phyloP scores from a whole-genome alignment of 2,329 filamentous ascomycete species.

The Sclerotinia nivalis region DNA sequence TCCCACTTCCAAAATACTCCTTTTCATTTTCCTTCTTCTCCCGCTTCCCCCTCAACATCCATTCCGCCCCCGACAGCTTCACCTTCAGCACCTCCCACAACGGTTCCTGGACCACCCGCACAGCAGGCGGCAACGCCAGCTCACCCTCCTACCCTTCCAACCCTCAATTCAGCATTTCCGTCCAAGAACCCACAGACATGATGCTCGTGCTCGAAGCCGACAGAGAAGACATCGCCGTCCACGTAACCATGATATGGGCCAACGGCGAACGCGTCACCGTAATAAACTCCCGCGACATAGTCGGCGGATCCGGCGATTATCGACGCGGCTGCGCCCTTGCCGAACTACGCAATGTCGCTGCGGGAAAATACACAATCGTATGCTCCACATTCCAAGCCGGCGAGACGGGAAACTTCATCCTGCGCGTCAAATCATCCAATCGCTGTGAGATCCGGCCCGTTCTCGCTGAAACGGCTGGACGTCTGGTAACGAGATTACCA shows the following conservation, averaged over 20 bases:
- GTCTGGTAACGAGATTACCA: constrained; percentile 61
- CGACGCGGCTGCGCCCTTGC: constrained; percentile 75
- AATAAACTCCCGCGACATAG: constrained; percentile 73
- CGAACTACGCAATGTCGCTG: constrained; percentile 58
- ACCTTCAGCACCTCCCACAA: constrained; percentile 53
- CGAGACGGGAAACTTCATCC: constrained; percentile 70
- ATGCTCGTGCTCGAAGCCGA: constrained; percentile 73
- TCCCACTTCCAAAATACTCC: constrained; percentile 72
- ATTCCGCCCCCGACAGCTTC: constrained; percentile 51
- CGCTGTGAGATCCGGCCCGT: constrained; percentile 61
- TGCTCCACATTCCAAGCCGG: constrained; percentile 87
- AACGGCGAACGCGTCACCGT: constrained; percentile 68
- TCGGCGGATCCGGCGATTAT: constrained; percentile 86
- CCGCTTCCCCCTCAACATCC: constrained; percentile 59
- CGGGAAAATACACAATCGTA: constrained; percentile 81
- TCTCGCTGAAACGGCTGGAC: constrained; percentile 72
- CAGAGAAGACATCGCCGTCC: constrained; percentile 68
- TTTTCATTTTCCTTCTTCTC: constrained; percentile 89
- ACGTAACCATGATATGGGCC: constrained; percentile 82
- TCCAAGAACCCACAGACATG: constrained; percentile 60
- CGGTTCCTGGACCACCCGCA: constrained; percentile 74
- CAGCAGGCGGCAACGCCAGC: constrained; percentile 81
- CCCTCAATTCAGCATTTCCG: constrained; percentile 74
- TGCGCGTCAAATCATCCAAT: constrained; percentile 69
- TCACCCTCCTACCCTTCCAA: constrained; percentile 78